Conservation (phyloP, 306 rosid genomes). For the Malus fusca region DNA sequence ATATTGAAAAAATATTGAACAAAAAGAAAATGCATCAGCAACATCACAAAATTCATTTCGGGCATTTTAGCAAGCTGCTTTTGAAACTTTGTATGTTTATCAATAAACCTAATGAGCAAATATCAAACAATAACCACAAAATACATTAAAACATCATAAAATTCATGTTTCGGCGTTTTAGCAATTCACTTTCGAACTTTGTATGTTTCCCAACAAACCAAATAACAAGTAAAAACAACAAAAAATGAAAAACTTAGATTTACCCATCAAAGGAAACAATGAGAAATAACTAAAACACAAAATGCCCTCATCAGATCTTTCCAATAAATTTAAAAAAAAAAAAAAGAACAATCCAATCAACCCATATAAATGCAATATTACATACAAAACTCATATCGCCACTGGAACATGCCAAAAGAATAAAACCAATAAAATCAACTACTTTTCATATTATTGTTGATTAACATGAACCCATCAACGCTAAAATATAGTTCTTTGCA, state of each 20-base stretch:
- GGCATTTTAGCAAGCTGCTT: neutral
- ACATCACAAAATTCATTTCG: neutral
- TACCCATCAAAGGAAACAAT: neutral
- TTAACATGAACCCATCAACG: slow-evolving; percentile 17
- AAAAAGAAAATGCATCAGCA: neutral
- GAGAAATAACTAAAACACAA: neutral
- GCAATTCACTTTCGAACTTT: neutral
- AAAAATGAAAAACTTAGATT: neutral
- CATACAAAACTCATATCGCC: neutral
- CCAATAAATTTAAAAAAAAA: slow-evolving; percentile 19
- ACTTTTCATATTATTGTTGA: neutral
- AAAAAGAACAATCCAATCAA: slow-evolving; percentile 1
- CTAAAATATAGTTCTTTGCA: slow-evolving; percentile 7
- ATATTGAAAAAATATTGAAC: neutral
- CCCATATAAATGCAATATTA: neutral
- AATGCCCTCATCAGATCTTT: slow-evolving; percentile 24
- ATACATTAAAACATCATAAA: neutral
- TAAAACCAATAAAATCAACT: slow-evolving; percentile 11
- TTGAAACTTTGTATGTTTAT: neutral
- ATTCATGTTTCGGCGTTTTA: neutral
- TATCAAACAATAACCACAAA: slow-evolving; percentile 1
- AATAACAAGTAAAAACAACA: slow-evolving; percentile 1
- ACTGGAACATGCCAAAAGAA: slow-evolving; percentile 6
- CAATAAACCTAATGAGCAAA: neutral
- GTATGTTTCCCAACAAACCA: neutral